Base-by-base conservation (phyloP, 805 yeast species). In the Geotrichum ghanense region DNA sequence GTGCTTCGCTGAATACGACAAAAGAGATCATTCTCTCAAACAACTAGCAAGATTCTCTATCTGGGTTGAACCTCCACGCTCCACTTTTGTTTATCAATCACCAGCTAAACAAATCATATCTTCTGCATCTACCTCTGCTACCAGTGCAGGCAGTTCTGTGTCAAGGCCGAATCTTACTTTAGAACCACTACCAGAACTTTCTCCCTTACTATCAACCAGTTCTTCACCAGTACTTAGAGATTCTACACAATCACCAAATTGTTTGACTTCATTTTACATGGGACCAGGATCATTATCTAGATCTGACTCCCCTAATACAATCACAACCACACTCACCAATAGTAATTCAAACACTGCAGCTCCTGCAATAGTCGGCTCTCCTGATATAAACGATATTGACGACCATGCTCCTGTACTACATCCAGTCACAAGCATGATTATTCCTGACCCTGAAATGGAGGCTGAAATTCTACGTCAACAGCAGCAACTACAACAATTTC, bases 1-100 rank as follows among this genome's bases (percentile, higher is more conserved):
- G 44, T 62, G 70, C 20, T 69, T 68, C 48, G 70, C 68, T 24
- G 69, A 67, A 48, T 67, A 68, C 51, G 62, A 53, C 47, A 59
- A 59, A 43, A 56, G 58, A 22, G 58, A 56, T 4, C 67, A 66
- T 47, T 50, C 50, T 5, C 53, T 66, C 22, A 49, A 53, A 10
- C 56, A 55, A n/a, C 56, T 67, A 19, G 61, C 59, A 2, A 51
- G 58, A 26, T 64, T 64, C 50, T 48, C 60, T 3, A 50, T 65
- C 24, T 65, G 67, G 65, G 55, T 66, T 19, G 59, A 57, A 26
- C 57, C 51, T 23, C 43, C 54, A 4, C 42, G 22, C 40, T 3
- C 37, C 44, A 21, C 22, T 10, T 22, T 41, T 34, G 22, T 25
- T n/a, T 40, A 26, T 35, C 42, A 14, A 16, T 19, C 50, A 12